Percentiles rank a stretch among this genome's conserved stretches.
Evolutionary conservation across 1,139 yeast genomes (phyloP).

Genomic region (Saccharomycopsis phalli): DNA sequence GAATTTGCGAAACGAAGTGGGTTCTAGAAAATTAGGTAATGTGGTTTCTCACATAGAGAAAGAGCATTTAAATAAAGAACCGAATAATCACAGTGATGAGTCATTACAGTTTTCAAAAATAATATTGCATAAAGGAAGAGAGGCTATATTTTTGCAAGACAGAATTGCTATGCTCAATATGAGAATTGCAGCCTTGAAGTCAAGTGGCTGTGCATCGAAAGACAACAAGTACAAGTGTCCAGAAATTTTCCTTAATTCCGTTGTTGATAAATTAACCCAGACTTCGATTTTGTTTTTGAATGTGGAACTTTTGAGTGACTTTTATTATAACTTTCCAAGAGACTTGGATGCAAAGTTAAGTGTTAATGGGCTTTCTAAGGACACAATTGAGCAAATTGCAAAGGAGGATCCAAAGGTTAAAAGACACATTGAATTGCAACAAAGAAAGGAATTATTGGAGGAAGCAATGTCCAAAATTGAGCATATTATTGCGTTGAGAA

Average conservation of each 20-base stretch:
- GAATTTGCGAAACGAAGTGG: constrained; percentile 61
- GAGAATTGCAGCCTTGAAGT: constrained; percentile 69
- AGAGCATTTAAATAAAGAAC: constrained; percentile 34
- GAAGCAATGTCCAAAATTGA: constrained; percentile 81
- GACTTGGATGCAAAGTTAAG: constrained; percentile 69
- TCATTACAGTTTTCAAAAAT: constrained; percentile 71
- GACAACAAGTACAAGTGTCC: constrained; percentile 89
- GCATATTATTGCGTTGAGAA: constrained; percentile 71
- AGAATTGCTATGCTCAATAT: constrained; percentile 63
- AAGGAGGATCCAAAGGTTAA: constrained; percentile 90
- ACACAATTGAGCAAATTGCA: constrained; percentile 82
- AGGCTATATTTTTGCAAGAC: constrained; percentile 75
- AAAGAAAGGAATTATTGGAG: constrained; percentile 80
- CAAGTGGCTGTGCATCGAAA: constrained; percentile 66
- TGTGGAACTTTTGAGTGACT: constrained; percentile 88
- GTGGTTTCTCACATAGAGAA: constrained; percentile 67
- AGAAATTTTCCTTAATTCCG: constrained; percentile 86
- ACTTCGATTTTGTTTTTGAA: constrained; percentile 90
- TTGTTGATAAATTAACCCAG: constrained; percentile 80
- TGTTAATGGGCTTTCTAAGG: constrained; percentile 52
- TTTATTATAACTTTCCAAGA: constrained; percentile 91
- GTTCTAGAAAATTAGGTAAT: constrained; percentile 74
- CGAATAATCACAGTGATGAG: constrained; percentile 33
- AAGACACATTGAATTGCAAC: constrained; percentile 87
- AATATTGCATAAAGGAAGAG: constrained; percentile 65